Conservation (phyloP, 73 alveolate genomes). For the Paramecium sexaurelia region DNA sequence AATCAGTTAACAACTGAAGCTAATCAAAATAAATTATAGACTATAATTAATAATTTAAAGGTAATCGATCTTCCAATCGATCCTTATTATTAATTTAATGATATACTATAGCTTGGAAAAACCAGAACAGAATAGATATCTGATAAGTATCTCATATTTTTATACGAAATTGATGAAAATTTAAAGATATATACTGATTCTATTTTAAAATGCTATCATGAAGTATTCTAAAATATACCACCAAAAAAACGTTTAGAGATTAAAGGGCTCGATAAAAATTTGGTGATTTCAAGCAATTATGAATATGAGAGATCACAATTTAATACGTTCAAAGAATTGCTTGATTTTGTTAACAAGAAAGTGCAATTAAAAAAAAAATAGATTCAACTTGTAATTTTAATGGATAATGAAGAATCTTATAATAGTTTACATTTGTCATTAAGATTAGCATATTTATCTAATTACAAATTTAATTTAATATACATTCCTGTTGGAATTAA, state of each 20-base stretch:
- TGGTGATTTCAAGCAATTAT: background rate
- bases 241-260: background rate
- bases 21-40: background rate
- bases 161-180: background rate
- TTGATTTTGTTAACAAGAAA: background rate
- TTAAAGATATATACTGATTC: background rate
- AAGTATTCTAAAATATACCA: background rate
- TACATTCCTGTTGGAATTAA: background rate
- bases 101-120: background rate
- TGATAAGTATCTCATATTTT: background rate
- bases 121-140: background rate
- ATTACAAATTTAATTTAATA: background rate
- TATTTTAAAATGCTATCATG: background rate
- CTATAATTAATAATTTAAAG: too few relatives aligned
- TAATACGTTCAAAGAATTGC: background rate
- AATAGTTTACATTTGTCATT: background rate
- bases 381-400: background rate
- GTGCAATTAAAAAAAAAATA: background rate
- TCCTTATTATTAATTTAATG: background rate
- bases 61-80: background rate
- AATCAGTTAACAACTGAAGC: background rate
- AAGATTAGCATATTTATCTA: background rate
- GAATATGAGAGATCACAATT: background rate
- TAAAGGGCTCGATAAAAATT: background rate
- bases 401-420: background rate